phyloP scores from a whole-genome alignment of 140 eudicot genomes.

The Bidens hawaiensis region DNA sequence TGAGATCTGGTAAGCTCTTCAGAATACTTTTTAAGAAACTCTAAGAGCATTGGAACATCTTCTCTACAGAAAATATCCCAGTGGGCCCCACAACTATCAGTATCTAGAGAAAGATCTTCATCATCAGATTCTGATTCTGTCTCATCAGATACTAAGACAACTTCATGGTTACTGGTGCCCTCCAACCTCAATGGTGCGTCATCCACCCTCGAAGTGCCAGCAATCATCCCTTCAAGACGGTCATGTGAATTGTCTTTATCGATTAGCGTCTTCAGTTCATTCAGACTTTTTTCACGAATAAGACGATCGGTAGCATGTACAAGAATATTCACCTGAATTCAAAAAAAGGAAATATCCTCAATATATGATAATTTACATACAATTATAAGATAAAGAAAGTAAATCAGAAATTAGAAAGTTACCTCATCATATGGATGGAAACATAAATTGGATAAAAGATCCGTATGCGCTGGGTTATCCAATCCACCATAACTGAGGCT shows the following conservation, averaged over 20 bases:
- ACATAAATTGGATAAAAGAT: slow-evolving; percentile 41
- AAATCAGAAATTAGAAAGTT: slow-evolving; percentile 16
- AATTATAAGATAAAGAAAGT: background rate
- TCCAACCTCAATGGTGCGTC: slow-evolving; percentile 13
- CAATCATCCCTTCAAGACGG: slow-evolving; percentile 28
- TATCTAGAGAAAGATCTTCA: slow-evolving; percentile 27
- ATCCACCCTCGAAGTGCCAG: slow-evolving; percentile 28
- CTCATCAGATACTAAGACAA: slow-evolving; percentile 27
- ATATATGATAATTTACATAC: background rate
- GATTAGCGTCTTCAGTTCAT: slow-evolving; percentile 38
- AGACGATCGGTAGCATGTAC: slow-evolving; percentile 49
- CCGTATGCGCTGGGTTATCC: slow-evolving; percentile 49
- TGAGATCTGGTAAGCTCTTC: slow-evolving; percentile 31
- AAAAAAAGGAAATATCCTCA: background rate
- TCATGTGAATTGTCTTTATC: slow-evolving; percentile 31
- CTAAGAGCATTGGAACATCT: slow-evolving; percentile 72
- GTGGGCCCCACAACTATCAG: slow-evolving; percentile 51
- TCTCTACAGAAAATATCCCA: slow-evolving; percentile 87
- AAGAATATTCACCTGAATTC: slow-evolving; percentile 68
- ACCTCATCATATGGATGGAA: slow-evolving; percentile 61
- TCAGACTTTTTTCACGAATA: slow-evolving; percentile 38
- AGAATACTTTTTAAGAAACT: slow-evolving; percentile 54
- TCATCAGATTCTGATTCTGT: slow-evolving; percentile 27
- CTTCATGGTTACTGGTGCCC: slow-evolving; percentile 18
- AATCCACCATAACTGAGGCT: slow-evolving; percentile 54